Percentiles rank a stretch among this genome's conserved stretches.
Evolutionary conservation across 805 yeast genomes (phyloP).

Genomic region (Candida easanensis): DNA sequence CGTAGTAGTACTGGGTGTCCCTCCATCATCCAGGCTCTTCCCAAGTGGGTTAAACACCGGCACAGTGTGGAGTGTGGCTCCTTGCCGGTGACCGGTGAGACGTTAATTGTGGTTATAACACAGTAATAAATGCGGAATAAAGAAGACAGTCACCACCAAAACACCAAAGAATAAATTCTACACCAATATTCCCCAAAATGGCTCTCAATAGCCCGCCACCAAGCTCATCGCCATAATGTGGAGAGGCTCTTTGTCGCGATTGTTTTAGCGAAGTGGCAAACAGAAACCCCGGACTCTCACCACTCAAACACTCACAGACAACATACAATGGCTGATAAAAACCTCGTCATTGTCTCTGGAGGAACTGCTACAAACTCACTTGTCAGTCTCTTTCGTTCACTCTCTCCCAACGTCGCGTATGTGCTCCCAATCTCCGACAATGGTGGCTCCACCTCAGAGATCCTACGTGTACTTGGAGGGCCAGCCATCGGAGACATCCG

Average conservation of each 20-base stretch:
- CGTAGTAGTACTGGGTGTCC: too few species aligned
- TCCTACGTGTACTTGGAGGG: slow-evolving; percentile 83
- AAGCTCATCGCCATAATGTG: neutral
- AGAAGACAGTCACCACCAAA: too few species aligned
- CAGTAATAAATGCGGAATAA: too few species aligned
- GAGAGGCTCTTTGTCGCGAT: too few species aligned
- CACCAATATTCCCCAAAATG: too few species aligned
- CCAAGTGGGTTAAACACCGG: too few species aligned
- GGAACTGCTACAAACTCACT: slow-evolving; percentile 87
- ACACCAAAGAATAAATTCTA: too few species aligned
- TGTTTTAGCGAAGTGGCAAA: too few species aligned
- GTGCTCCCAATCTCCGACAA: slow-evolving; percentile 86
- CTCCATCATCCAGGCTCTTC: too few species aligned
- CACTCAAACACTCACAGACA: neutral
- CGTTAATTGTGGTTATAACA: too few species aligned
- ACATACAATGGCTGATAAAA: neutral
- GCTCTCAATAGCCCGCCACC: neutral
- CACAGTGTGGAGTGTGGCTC: too few species aligned
- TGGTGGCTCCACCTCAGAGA: slow-evolving; percentile 93
- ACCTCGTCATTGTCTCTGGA: slow-evolving; percentile 53
- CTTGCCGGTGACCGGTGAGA: too few species aligned
- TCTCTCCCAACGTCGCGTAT: slow-evolving; percentile 50
- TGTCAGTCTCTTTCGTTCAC: slow-evolving; percentile 50
- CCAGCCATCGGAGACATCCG: slow-evolving; percentile 94
- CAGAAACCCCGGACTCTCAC: neutral